phyloP scores from a whole-genome alignment of 2,329 filamentous ascomycete species.

The Xylariaceae sp. region DNA sequence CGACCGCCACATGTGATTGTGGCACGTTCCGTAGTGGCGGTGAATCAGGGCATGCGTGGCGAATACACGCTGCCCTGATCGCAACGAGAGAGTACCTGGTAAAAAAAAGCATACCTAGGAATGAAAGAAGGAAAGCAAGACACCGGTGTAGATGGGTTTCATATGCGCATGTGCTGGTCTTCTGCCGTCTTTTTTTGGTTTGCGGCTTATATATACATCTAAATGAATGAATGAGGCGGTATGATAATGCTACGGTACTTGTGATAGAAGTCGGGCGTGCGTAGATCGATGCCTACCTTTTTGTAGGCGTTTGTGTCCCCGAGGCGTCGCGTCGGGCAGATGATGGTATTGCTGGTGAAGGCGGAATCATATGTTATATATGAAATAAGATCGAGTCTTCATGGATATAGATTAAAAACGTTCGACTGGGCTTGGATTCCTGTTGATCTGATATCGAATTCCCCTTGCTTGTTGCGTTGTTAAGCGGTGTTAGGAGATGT shows the following conservation, averaged over 20 bases:
- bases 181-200: background rate
- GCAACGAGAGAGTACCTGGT: too few species aligned
- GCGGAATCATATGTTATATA: background rate
- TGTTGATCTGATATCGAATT: too few species aligned
- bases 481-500: background rate
- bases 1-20: conserved; percentile 7
- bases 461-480: too few species aligned
- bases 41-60: background rate
- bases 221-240: too few species aligned
- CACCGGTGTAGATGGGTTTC: background rate
- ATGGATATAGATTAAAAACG: too few species aligned
- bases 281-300: background rate
- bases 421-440: too few species aligned
- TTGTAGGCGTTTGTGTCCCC: background rate
- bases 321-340: background rate
- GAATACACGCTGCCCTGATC: too few species aligned
- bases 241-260: too few species aligned
- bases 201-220: background rate
- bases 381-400: background rate
- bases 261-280: too few species aligned
- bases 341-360: background rate
- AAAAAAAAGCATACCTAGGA: too few species aligned
- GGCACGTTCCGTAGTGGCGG: background rate
- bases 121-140: background rate
- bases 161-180: background rate